Percentiles rank a stretch among this genome's conserved stretches.
These are phyloP conservation scores for Fabrea salina DNA, from an alignment of 169 alveolate genomes.

Conservation along the genomic window DNA sequence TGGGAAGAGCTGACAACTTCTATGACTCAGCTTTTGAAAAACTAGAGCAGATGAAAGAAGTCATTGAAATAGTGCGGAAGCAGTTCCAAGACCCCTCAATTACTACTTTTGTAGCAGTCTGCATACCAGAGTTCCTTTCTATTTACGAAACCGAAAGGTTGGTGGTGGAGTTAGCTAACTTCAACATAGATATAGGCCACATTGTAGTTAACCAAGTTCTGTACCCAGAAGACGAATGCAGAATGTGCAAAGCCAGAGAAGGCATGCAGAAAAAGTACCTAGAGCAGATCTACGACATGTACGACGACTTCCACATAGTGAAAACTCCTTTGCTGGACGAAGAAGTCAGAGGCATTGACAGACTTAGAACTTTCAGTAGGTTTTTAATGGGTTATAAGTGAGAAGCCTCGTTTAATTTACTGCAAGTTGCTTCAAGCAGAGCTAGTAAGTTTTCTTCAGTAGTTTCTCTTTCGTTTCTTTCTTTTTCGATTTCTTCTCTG, in stretches of 20 bases:
- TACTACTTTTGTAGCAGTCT: constrained; percentile 98
- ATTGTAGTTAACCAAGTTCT: constrained; percentile 96
- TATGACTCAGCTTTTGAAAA: constrained; percentile 64
- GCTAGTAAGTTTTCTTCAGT: constrained; percentile 55
- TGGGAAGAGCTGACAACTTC: constrained; percentile 54
- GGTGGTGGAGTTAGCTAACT: constrained; percentile 93
- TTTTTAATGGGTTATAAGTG: constrained; percentile 19
- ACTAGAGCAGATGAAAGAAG: constrained; percentile 75
- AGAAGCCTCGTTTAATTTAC: constrained; percentile 47
- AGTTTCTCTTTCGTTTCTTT: constrained; percentile 57
- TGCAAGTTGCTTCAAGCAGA: constrained; percentile 60
- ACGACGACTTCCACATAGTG: constrained; percentile 95
- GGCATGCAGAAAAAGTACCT: constrained; percentile 95
- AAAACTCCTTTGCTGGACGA: constrained; percentile 44
- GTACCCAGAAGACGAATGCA: constrained; percentile 86
- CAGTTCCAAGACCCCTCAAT: constrained; percentile 79
- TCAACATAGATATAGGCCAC: constrained; percentile 93
- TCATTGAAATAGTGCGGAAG: constrained; percentile 74
- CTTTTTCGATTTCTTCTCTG: constrained; percentile 52
- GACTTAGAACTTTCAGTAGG: constrained; percentile 41
- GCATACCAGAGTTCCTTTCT: constrained; percentile 98
- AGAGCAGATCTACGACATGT: constrained; percentile 92
- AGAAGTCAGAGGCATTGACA: constrained; percentile 56
- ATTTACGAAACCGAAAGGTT: constrained; percentile 98
- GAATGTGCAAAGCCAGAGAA: constrained; percentile 82